Conservation (phyloP, 2,329 filamentous ascomycete genomes). For the Tolypocladium album region DNA sequence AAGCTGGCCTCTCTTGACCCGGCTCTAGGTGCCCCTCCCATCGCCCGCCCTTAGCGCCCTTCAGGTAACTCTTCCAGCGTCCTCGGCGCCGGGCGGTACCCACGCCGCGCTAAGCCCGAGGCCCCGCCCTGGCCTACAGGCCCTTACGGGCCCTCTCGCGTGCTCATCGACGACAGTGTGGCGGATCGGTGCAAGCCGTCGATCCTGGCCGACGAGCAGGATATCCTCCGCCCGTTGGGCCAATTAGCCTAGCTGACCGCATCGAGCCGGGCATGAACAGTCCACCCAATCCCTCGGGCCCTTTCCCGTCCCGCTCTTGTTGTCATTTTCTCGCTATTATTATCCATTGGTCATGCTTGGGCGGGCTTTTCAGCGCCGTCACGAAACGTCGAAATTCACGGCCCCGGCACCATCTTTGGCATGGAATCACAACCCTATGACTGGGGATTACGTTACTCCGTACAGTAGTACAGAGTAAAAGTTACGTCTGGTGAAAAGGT, state of each 20-base stretch:
- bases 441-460: too few relatives aligned
- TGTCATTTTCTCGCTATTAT: background rate
- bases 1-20: background rate
- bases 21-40: background rate
- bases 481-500: too few relatives aligned
- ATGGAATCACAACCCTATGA: background rate
- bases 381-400: too few relatives aligned
- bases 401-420: too few relatives aligned
- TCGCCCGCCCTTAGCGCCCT: background rate
- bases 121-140: background rate
- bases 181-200: conserved; percentile 1
- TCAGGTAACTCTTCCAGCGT: background rate
- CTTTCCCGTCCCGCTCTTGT: background rate
- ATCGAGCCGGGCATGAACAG: background rate
- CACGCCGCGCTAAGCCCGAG: background rate
- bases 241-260: background rate
- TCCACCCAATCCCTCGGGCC: background rate
- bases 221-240: background rate
- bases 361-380: background rate
- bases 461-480: too few relatives aligned
- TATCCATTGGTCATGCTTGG: background rate
- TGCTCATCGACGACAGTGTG: conserved; percentile 5
- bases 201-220: background rate
- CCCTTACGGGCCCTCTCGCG: background rate
- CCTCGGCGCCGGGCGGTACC: background rate